Evolutionary conservation across 495 filamentous ascomycete genomes (phyloP).

Genomic region (Cairneyella variabilis): DNA sequence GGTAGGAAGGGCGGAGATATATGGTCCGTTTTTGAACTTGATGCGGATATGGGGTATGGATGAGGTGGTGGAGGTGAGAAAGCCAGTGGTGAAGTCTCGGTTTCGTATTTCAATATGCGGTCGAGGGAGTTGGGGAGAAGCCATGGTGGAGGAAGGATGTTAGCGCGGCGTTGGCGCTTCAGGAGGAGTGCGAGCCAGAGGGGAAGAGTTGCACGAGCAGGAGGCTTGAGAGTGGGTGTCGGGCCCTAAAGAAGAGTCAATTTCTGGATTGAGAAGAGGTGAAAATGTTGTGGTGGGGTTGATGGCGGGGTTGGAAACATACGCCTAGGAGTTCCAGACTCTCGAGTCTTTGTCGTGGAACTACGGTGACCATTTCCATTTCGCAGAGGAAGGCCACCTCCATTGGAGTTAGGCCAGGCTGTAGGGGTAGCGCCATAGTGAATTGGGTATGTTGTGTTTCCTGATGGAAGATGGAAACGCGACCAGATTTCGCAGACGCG

Average conservation of each 20-base stretch:
- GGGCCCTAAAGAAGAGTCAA: constrained; percentile 55
- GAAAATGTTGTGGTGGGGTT: background rate
- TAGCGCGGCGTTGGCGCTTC: constrained; percentile 90
- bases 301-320: constrained; percentile 36
- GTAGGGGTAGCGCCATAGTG: constrained; percentile 77
- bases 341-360: constrained; percentile 88
- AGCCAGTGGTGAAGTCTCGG: constrained; percentile 50
- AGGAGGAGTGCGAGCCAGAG: constrained; percentile 97
- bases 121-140: constrained; percentile 68
- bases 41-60: constrained; percentile 34
- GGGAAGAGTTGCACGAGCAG: constrained; percentile 74
- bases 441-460: constrained; percentile 1
- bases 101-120: constrained; percentile 76
- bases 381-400: constrained; percentile 96
- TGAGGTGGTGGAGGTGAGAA: constrained; percentile 75
- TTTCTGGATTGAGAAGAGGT: background rate
- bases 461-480: constrained; percentile 8
- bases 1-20: constrained; percentile 59
- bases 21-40: constrained; percentile 17
- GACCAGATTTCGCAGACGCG: constrained; percentile 4
- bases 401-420: constrained; percentile 76
- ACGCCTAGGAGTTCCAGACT: constrained; percentile 80
- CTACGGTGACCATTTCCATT: constrained; percentile 90
- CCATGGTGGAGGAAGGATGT: constrained; percentile 90
- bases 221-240: constrained; percentile 70